Evolutionary conservation across 352 stramenopile species (phyloP).

Genomic region (Phytopythium mirpurense): DNA sequence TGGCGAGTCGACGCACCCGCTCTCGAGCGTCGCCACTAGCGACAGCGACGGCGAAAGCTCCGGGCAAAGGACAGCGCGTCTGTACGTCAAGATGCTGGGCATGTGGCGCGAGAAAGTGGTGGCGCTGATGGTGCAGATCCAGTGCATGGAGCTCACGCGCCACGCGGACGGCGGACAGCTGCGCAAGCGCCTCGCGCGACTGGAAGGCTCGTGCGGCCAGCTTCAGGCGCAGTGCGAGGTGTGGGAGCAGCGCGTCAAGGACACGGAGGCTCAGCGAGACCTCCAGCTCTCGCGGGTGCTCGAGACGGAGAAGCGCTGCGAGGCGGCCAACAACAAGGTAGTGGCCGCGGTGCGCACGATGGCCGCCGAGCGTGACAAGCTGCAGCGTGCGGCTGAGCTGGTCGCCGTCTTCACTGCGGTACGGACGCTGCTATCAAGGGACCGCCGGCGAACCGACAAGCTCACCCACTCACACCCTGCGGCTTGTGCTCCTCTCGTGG

Average conservation of each 20-base stretch:
- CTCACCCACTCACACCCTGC: no score
- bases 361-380: constrained; percentile 34
- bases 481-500: neutral
- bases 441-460: no score
- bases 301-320: constrained; percentile 20
- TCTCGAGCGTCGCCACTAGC: neutral
- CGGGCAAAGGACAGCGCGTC: constrained; percentile 11
- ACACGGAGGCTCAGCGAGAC: constrained; percentile 61
- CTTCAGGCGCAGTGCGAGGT: constrained; percentile 31
- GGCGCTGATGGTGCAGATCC: constrained; percentile 48
- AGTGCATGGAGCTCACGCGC: constrained; percentile 25
- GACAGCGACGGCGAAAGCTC: neutral
- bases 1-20: neutral
- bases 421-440: constrained; percentile 7
- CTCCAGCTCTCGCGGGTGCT: constrained; percentile 30
- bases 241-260: constrained; percentile 44
- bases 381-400: constrained; percentile 34
- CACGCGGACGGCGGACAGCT: constrained; percentile 9
- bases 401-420: constrained; percentile 44
- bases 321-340: constrained; percentile 31
- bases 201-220: constrained; percentile 9
- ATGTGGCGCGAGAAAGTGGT: constrained; percentile 61
- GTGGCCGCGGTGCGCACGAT: constrained; percentile 47
- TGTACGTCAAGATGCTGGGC: constrained; percentile 32
- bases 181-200: constrained; percentile 7